These are phyloP conservation scores for Penicillium argentinense DNA, from an alignment of 495 filamentous ascomycete species.

Conservation along the genomic window DNA sequence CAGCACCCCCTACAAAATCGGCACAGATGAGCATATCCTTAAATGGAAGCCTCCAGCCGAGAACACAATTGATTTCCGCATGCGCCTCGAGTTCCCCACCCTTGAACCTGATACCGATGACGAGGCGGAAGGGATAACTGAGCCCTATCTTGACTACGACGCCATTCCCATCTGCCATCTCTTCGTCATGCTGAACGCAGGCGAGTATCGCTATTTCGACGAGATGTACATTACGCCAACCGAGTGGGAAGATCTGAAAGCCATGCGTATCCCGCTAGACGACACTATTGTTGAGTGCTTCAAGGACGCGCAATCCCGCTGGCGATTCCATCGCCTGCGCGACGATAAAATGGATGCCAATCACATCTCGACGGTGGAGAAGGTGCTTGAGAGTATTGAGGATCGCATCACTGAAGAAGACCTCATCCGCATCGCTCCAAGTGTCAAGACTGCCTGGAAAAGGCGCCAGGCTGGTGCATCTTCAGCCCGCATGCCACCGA, in stretches of 20 bases:
- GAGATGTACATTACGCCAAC: conserved; percentile 66
- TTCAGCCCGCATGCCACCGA: conserved; percentile 19
- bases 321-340: conserved; percentile 83
- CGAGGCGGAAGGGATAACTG: conserved; percentile 56
- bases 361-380: conserved; percentile 75
- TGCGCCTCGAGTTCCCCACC: conserved; percentile 72
- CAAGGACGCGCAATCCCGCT: conserved; percentile 67
- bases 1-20: conserved; percentile 77
- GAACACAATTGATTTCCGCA: conserved; percentile 89
- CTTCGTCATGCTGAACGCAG: conserved; percentile 53
- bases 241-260: conserved; percentile 85
- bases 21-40: conserved; percentile 88
- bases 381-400: conserved; percentile 78
- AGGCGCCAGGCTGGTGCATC: conserved; percentile 38
- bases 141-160: conserved; percentile 56
- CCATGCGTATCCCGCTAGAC: conserved; percentile 66
- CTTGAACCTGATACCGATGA: conserved; percentile 70
- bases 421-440: conserved; percentile 60
- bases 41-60: conserved; percentile 96
- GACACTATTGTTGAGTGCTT: conserved; percentile 86
- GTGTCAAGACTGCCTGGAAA: conserved; percentile 76
- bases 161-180: conserved; percentile 61
- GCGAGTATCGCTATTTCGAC: conserved; percentile 61
- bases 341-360: conserved; percentile 93
- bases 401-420: conserved; percentile 70